Base-by-base conservation (phyloP, 805 yeast species). In the Suhomyces prunicola region DNA sequence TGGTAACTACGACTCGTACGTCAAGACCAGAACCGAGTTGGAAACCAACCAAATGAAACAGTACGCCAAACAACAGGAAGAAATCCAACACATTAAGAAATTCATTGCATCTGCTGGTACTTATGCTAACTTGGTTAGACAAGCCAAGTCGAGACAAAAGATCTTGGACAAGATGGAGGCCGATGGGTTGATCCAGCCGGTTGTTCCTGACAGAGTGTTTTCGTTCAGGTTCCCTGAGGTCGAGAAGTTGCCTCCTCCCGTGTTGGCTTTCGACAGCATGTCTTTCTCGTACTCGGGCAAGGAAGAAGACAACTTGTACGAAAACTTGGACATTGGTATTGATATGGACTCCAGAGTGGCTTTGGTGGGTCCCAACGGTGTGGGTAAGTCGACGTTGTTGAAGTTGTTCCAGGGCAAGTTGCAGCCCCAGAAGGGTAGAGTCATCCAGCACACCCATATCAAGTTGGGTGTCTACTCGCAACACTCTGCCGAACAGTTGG, bases 21-120 rank as follows among this genome's bases (percentile, higher is more conserved):
- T 87, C 71, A 94, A 94, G 84, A 94, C 99, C 51, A 87, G 98
- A 79, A 65, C 83, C 49, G 99, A 94, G 81, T 77, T 80, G 80
- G 99, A 94, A 78, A 87, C 94, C 61, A 93, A 93, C 76, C 99
- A 94, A 82, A 94, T 88, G 96, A 94, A 93, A 80, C 96, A 90
- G 74, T 94, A 94, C 79, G 74, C 76, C 68, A 94, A 94, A 76
- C 99, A 94, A 81, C 99, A 94, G 82, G 99, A 94, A 76, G 99
- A 94, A 82, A 94, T 94, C 67, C 90, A 85, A 39, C 98, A 94
- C 77, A 96, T 94, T 76, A 94, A 94, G 83, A 94, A 94, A 79
- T 94, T 94, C 73, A 94, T 94, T 78, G 99, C 99, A 39, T 88
- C 97, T 63, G 99, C 99, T 53, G 99, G 99, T 92, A 94, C 99